Base-by-base conservation (phyloP, 164 flowering plant genomes). In the Vitis riparia region DNA sequence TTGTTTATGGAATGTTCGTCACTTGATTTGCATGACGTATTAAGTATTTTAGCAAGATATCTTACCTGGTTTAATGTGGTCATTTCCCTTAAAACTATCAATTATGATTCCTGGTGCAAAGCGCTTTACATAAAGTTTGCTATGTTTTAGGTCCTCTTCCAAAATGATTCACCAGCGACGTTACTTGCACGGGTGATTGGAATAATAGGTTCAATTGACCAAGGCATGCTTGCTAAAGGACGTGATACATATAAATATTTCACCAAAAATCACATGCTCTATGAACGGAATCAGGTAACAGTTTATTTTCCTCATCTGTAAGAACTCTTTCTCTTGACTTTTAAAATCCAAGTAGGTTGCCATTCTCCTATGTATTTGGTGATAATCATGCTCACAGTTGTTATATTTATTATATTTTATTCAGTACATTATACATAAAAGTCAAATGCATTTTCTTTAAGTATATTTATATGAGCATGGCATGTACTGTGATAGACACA, bases 141-240 rank as follows among this genome's bases (percentile, higher is more conserved):
- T 14, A 49, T 63, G 59, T 17, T 87, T 82, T 77, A 95, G 99
- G 99, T 95, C 48, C 94, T 95, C 62, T 95, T 95, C 80, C 99
- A 95, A 85, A 95, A 95, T 80, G 99, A 95, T 83, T 95, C 99
- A 48, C 92, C 99, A 51, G 97, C 98, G 17, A 95, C 98, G 9
- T 78, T 95, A 71, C 93, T 95, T 65, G 97, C 98, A 30, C 87
- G 99, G 63, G 97, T 93, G 29, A 86, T 93, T 74, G 99, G 99
- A 71, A 95, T 95, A n/a, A 88, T 95, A 17, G 90, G 98, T 44
- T 77, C 97, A 60, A 87, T 95, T 78, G 93, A 90, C 67, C 98
- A 88, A 83, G 79, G 73, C 51, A 89, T 95, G 97, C 97, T 95
- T 69, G 92, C 92, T 14, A 89, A 91, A 82, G 99, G 99, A 77